Base-by-base conservation (phyloP, 1,139 yeast species). In the Taphrina betulina region DNA sequence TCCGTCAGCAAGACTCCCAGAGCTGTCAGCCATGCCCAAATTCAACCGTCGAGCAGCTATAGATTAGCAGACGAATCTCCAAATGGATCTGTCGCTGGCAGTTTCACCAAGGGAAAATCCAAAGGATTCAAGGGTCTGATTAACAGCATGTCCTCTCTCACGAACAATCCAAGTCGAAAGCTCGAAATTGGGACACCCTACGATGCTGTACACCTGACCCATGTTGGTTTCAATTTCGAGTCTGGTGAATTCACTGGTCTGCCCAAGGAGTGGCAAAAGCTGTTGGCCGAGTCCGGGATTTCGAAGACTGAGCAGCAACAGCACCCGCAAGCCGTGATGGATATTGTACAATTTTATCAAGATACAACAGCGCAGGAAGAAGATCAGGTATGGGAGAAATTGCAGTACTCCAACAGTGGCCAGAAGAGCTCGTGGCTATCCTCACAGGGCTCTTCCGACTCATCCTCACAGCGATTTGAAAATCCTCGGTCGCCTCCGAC, bases 301-400 rank as follows among this genome's bases (percentile, higher is more conserved):
- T 79, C 95, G 3, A 80, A 79, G 63, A 79, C 78, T 43, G 97
- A 92, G 64, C 96, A 89, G 66, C 83, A 85, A 64, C 85, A 84
- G 64, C 89, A 92, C 67, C 96, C 96, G 2, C 94, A 88, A 69
- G 96, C 95, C 0, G 95, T 89, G 5, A 82, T 86, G 78, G 95
- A 89, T 66, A 89, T 90, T 62, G 95, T 90, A 60, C 87, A 90
- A 38, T 88, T 87, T 66, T 87, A 85, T 68, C 58, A 41, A 20
- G 57, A 45, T 43, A 31, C 41, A 12, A 36, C 55, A 17, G 37
- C 70, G 66, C 57, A 67, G 66, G 63, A 53, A 26, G 43, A 38
- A 37, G 53, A 34, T 40, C 48, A 52, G 22, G 50, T 38, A 12
- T 31, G 53, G 43, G 44, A 40, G 28, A 36, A 37, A 33, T 17